Evolutionary conservation across 768 basidiomycete genomes (phyloP).

Genomic region (Zangia roseola): DNA sequence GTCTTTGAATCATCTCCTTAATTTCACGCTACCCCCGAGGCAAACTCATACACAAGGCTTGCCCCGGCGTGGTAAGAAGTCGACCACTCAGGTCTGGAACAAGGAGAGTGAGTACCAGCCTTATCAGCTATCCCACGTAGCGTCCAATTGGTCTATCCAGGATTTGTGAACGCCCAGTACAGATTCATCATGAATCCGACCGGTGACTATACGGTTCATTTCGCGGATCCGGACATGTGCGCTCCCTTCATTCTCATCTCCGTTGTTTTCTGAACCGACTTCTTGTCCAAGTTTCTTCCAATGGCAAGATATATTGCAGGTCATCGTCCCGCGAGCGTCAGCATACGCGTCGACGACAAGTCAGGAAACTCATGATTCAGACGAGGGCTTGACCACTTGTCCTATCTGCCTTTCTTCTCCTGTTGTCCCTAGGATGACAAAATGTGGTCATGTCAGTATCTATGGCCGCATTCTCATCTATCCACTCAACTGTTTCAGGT

Average conservation of each 20-base stretch:
- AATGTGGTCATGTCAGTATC: conserved; percentile 90
- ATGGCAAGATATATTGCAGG: conserved; percentile 94
- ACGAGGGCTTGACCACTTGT: conserved; percentile 72
- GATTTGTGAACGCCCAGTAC: conserved; percentile 95
- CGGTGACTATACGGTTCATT: conserved; percentile 91
- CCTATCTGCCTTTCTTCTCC: conserved; percentile 96
- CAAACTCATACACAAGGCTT: conserved; percentile 59
- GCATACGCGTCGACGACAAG: conserved; percentile 65
- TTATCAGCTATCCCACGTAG: conserved; percentile 13
- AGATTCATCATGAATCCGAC: conserved; percentile 93
- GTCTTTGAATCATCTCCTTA: conserved; percentile 81
- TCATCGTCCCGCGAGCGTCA: conserved; percentile 85
- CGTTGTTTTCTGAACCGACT: background rate
- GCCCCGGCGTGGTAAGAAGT: conserved; percentile 76
- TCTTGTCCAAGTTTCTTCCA: conserved; percentile 74
- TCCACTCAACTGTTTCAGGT: conserved; percentile 50
- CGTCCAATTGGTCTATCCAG: conserved; percentile 40
- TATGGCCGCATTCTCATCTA: background rate
- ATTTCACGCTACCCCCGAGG: conserved; percentile 90
- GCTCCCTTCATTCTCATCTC: conserved; percentile 29
- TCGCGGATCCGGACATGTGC: conserved; percentile 96
- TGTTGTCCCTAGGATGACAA: conserved; percentile 89
- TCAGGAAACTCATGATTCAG: conserved; percentile 40
- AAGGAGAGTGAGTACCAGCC: conserved; percentile 79
- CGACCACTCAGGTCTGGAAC: conserved; percentile 70